Evolutionary conservation across 495 filamentous ascomycete genomes (phyloP).

Genomic region (Hypomontagnella submonticulosa): DNA sequence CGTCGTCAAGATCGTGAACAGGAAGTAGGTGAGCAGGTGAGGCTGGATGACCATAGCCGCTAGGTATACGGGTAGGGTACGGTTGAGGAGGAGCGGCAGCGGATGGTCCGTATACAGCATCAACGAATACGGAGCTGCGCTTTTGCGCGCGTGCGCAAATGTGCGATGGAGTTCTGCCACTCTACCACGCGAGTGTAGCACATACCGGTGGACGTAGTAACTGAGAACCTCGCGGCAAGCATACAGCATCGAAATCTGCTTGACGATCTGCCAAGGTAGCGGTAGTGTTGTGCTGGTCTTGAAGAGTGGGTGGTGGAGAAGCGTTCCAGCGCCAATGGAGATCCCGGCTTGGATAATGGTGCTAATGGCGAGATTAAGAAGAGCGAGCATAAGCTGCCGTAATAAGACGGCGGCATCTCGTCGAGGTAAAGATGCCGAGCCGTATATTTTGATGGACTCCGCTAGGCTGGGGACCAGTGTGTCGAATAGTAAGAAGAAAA

Average conservation of each 20-base stretch:
- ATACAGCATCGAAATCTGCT: slow-evolving; percentile 73
- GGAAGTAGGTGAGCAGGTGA: slow-evolving; percentile 83
- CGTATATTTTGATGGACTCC: slow-evolving; percentile 74
- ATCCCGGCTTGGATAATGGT: slow-evolving; percentile 66
- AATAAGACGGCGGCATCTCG: slow-evolving; percentile 56
- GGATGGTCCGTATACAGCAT: slow-evolving; percentile 81
- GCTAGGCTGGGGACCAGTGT: slow-evolving; percentile 72
- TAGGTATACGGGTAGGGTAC: slow-evolving; percentile 77
- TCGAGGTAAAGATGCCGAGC: slow-evolving; percentile 70
- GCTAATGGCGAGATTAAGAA: slow-evolving; percentile 74
- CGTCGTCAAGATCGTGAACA: slow-evolving; percentile 73
- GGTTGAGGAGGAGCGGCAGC: slow-evolving; percentile 72
- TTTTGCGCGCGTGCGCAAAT: slow-evolving; percentile 70
- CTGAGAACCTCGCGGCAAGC: slow-evolving; percentile 66
- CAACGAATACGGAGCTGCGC: slow-evolving; percentile 69
- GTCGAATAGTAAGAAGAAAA: slow-evolving; percentile 80
- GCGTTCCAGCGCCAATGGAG: slow-evolving; percentile 46
- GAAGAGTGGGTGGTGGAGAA: slow-evolving; percentile 54
- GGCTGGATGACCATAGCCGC: slow-evolving; percentile 71
- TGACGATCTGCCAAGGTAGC: slow-evolving; percentile 63
- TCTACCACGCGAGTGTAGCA: slow-evolving; percentile 64
- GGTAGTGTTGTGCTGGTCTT: slow-evolving; percentile 57
- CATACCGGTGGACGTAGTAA: slow-evolving; percentile 78
- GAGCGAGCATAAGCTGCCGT: slow-evolving; percentile 62
- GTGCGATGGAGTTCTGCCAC: slow-evolving; percentile 60